These are phyloP conservation scores for Megacollybia marginata DNA, from an alignment of 768 basidiomycete genomes.

Conservation along the genomic window DNA sequence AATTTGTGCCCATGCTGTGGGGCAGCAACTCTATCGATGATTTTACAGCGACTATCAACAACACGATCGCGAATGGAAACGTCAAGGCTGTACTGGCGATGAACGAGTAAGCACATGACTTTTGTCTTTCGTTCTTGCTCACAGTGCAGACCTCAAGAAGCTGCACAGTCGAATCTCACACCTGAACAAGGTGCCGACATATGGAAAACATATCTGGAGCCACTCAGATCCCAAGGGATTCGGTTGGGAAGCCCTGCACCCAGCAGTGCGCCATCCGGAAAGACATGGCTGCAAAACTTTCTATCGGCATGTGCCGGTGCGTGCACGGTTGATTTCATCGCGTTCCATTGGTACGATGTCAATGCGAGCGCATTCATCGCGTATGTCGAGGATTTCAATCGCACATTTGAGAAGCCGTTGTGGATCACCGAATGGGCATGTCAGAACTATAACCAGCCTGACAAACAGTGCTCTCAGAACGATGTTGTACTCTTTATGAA, in stretches of 20 bases:
- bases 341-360: conserved; percentile 51
- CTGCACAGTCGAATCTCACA: conserved; percentile 43
- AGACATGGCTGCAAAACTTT: conserved; percentile 48
- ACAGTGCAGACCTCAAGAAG: conserved; percentile 20
- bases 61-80: conserved; percentile 26
- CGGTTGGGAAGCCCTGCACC: conserved; percentile 48
- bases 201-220: conserved; percentile 48
- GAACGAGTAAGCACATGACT: conserved; percentile 37
- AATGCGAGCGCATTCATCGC: conserved; percentile 39
- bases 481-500: conserved; percentile 43
- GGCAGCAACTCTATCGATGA: conserved; percentile 27
- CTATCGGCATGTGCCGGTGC: conserved; percentile 37
- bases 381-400: conserved; percentile 42
- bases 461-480: conserved; percentile 35
- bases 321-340: conserved; percentile 53
- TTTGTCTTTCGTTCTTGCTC: background rate
- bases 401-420: conserved; percentile 42
- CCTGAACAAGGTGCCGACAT: conserved; percentile 39
- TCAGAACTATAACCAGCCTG: conserved; percentile 37
- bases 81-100: conserved; percentile 41
- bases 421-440: conserved; percentile 62
- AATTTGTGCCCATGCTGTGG: conserved; percentile 56
- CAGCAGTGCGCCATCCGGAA: conserved; percentile 44
- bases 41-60: conserved; percentile 33
- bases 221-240: conserved; percentile 35